Evolutionary conservation across 2,329 filamentous ascomycete species (phyloP), one percentile per base, ranked within the genome.

Genomic region (Aspergillus sp.): DNA sequence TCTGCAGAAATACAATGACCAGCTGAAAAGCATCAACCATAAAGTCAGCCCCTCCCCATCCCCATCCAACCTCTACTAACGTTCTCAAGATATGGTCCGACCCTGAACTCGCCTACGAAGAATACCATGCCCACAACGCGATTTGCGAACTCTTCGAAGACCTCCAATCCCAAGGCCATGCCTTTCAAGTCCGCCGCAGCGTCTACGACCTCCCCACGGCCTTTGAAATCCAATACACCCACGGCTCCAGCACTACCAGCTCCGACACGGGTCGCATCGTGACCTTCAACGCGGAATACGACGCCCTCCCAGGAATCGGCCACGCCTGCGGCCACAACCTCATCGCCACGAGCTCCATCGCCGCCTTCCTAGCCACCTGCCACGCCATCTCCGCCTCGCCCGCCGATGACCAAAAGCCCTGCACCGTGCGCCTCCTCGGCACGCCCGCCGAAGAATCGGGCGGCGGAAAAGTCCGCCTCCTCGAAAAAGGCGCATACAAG

Each of bases 31-130:
- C 22, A 71, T 71, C 50, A 71, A 71, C 16, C 62, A 67, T 4
- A 65, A 71, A 54, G 70, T 69, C 54, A 39, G 57, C 12, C 14
- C 14, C 2, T 3, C 22, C 3, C 2, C 9, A 29, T 12, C 29
- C 11, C n/a, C 24, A 11, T 11, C 7, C 5, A 1, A 49, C 53
- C 56, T 16, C 22, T 20, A n/a, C 36, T 26, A 42, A 46, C 36
- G 26, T 4, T 22, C 3, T 6, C 52, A 77, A 4, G 73, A 79
- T 79, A 54, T 75, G 74, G 67, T 71, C 72, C 42, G 75, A 83
- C 55, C 82, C 83, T 0, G 83, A 85, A 64, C 68, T 82, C 1
- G 78, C 74, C 3, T 85, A 80, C 62, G 68, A 82, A 54, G 83
- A 85, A 63, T 69, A 76, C 64, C 73, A 77, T n/a, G 83, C 83